Evolutionary conservation across 1,139 yeast species (phyloP).

Genomic region (Blastobotrys indianensis): DNA sequence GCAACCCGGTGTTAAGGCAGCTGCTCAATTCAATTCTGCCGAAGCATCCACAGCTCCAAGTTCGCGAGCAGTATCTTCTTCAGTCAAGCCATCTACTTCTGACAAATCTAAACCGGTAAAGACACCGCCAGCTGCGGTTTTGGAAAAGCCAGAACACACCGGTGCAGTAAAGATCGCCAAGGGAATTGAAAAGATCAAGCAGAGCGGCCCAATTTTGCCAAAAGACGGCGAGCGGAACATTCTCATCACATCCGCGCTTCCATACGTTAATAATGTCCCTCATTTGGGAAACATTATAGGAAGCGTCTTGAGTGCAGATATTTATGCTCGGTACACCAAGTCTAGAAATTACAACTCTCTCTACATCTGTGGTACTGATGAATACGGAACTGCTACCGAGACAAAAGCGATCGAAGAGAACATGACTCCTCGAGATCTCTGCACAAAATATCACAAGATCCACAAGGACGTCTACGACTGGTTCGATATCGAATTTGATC

Average conservation of each 20-base stretch:
- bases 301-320: conserved; percentile 90
- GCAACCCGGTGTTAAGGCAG: conserved; percentile 21
- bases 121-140: conserved; percentile 37
- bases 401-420: conserved; percentile 95
- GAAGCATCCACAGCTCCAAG: conserved; percentile 9
- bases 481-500: conserved; percentile 93
- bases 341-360: conserved; percentile 83
- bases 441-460: conserved; percentile 81
- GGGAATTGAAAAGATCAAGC: conserved; percentile 35
- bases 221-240: conserved; percentile 78
- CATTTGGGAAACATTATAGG: conserved; percentile 97
- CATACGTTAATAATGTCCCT: conserved; percentile 96
- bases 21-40: conserved; percentile 11
- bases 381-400: conserved; percentile 98
- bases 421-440: conserved; percentile 77
- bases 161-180: conserved; percentile 43
- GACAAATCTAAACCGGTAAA: conserved; percentile 25
- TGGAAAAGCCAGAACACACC: conserved; percentile 48
- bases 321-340: conserved; percentile 84
- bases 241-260: conserved; percentile 90
- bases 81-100: conserved; percentile 12
- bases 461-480: conserved; percentile 91
- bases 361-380: conserved; percentile 95
- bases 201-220: conserved; percentile 33
- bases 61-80: conserved; percentile 12